Base-by-base conservation (phyloP, 495 filamentous ascomycete genomes). In the Trichoderma reesei region DNA sequence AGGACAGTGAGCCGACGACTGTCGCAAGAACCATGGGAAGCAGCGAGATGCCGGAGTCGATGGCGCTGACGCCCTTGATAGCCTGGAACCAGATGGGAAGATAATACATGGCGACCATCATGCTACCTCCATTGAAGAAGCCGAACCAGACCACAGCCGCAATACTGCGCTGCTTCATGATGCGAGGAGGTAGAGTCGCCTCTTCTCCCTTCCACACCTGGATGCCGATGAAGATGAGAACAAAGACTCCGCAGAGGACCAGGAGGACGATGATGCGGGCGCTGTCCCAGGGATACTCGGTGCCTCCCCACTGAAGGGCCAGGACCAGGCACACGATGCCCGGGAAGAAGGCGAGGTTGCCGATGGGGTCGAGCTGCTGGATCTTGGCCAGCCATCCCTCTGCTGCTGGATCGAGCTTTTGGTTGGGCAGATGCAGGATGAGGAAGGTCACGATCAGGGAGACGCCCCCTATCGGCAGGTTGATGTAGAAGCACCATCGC, bases 401-500 rank as follows among this genome's bases (percentile, higher is more conserved):
- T 77, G 69, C 18, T 69, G 66, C 36, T 81, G 79, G 3, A 64
- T 71, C 60, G 64, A 78, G 33, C 10, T 67, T 60, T 38, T 74
- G 70, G 63, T 77, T 69, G 9, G 76, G 76, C 3, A 75, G 68
- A 9, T 82, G 79, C 3, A 80, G 73, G 62, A 83, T 76, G 72
- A 87, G 80, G 65, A 81, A 79, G 64, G 85, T 74, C 63, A 85
- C 79, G 2, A 80, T 44, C 20, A 84, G 75, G 1, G 85, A 86
- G 5, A 87, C 72, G 3, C 74, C 86, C 18, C 89, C 88, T 48
- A 90, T 75, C 1, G 87, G 86, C 10, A 88, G 69, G 66, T 90
- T 90, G 73, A 89, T 88, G 68, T 87, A 89, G 73, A 91, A 90
- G 68, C 87, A 91, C 86, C 87, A 90, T 42, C 88, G 72, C 88